Conservation (phyloP, 306 rosid genomes). For the Astragalus glycyphyllos region DNA sequence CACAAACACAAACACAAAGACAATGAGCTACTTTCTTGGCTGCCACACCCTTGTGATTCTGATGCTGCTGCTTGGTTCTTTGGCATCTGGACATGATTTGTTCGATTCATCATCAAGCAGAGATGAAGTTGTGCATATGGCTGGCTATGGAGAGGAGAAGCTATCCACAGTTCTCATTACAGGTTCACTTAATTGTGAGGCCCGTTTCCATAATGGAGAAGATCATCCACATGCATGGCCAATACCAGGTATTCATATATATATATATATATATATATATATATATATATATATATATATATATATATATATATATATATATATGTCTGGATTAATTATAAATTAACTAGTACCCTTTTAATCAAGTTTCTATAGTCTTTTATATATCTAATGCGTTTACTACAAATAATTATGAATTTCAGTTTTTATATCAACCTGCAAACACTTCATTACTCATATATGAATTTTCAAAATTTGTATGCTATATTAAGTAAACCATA, state of each 20-base stretch:
- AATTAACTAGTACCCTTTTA: background rate
- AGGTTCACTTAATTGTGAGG: conserved; percentile 75
- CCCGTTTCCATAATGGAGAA: conserved; percentile 43
- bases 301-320: background rate
- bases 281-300: too few species aligned
- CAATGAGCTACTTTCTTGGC: conserved; percentile 53
- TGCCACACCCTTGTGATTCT: conserved; percentile 27
- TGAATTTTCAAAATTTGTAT: background rate
- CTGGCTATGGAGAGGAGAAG: conserved; percentile 95
- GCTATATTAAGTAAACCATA: too few species aligned
- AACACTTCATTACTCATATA: background rate
- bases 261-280: background rate
- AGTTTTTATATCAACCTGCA: background rate
- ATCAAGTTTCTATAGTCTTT: background rate
- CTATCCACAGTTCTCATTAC: conserved; percentile 88
- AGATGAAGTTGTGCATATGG: conserved; percentile 67
- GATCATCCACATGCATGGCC: conserved; percentile 74
- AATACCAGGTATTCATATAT: conserved; percentile 57
- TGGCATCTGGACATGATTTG: conserved; percentile 13
- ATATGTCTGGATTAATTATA: background rate
- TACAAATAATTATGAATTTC: too few species aligned
- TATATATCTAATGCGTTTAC: too few species aligned
- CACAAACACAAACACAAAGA: conserved; percentile 28
- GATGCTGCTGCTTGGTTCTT: conserved; percentile 24
- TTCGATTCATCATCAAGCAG: conserved; percentile 54